Evolutionary conservation across 768 basidiomycete species (phyloP), one percentile per base, ranked within the genome.

Genomic region (Tylopilus subfusipes): DNA sequence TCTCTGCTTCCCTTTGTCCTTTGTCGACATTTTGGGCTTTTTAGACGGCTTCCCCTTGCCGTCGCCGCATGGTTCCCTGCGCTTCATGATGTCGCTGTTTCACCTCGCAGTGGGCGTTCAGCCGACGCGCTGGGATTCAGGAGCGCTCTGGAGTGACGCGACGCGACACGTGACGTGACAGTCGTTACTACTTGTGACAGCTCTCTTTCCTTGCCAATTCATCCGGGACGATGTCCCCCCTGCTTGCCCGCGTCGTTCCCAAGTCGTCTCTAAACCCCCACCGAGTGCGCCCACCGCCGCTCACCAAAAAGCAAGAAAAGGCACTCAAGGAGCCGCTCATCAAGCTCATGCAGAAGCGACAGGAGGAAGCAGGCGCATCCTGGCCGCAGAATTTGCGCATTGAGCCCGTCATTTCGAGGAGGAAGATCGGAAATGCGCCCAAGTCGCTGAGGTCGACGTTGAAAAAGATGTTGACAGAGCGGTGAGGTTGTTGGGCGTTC

Each of bases 311-410:
- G 42, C 64, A 68, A 49, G 62, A 68, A 43, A 63, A 62, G 27
- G 50, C 57, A 9, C 47, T 63, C 29, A 73, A 70, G 57, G 59
- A 60, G 25, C 64, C 78, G 0, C 69, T 82, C 40, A 70, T 80
- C 51, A 73, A 76, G 55, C 59, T 72, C 18, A 73, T 82, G 39
- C 66, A 71, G 52, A 68, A 73, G 51, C 72, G 72, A 27, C 73
- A 78, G 61, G 59, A 64, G 22, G 70, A 70, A 27, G 67, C 72
- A 0, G 77, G 76, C 4, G 64, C 63, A 11, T 58, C 59, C n/a
- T 82, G 74, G 69, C 81, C 81, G 3, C 56, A 65, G 25, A 82
- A 82, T 50, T 68, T 82, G 43, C 77, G 81, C 34, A 75, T 82
- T 38, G 80, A 82, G 60, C 75, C 78, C 2, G 55, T 74, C 40